Evolutionary conservation across 495 filamentous ascomycete genomes (phyloP).

Genomic region (Rusavskia elegans): DNA sequence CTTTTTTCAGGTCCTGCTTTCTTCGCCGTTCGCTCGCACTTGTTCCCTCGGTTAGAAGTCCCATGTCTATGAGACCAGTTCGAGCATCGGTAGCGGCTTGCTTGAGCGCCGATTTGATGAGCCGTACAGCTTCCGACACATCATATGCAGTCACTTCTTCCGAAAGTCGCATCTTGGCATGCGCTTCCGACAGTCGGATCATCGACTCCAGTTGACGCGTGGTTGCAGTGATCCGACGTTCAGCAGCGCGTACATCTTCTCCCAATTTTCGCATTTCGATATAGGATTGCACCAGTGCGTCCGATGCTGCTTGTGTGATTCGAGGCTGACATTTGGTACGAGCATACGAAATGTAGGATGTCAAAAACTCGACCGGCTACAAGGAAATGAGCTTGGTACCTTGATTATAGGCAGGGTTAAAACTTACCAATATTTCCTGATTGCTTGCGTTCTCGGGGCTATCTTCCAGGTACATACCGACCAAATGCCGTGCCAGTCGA

Average conservation of each 20-base stretch:
- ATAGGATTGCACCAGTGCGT: conserved; percentile 71
- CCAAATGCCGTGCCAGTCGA: conserved; percentile 75
- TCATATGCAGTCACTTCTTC: conserved; percentile 60
- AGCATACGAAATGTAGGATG: conserved; percentile 93
- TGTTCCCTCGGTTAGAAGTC: conserved; percentile 79
- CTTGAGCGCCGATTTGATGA: conserved; percentile 92
- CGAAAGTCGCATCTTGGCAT: conserved; percentile 90
- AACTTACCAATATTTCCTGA: conserved; percentile 63
- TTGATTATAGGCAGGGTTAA: background rate
- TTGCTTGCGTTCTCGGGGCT: conserved; percentile 68
- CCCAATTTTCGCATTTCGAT: conserved; percentile 93
- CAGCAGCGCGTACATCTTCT: conserved; percentile 80
- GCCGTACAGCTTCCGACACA: conserved; percentile 76
- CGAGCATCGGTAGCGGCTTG: conserved; percentile 82
- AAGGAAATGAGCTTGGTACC: background rate
- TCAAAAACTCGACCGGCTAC: conserved; percentile 86
- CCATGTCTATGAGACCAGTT: conserved; percentile 94
- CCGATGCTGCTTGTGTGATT: conserved; percentile 58
- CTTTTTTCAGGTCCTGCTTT: conserved; percentile 72
- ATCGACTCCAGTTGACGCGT: conserved; percentile 92
- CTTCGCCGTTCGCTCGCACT: conserved; percentile 67
- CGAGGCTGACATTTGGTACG: conserved; percentile 71
- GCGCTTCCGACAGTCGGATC: conserved; percentile 90
- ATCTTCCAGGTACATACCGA: conserved; percentile 96
- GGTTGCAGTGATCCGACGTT: conserved; percentile 94